phyloP scores from a whole-genome alignment of 2,329 filamentous ascomycete genomes.

The Microsporum audouinii region DNA sequence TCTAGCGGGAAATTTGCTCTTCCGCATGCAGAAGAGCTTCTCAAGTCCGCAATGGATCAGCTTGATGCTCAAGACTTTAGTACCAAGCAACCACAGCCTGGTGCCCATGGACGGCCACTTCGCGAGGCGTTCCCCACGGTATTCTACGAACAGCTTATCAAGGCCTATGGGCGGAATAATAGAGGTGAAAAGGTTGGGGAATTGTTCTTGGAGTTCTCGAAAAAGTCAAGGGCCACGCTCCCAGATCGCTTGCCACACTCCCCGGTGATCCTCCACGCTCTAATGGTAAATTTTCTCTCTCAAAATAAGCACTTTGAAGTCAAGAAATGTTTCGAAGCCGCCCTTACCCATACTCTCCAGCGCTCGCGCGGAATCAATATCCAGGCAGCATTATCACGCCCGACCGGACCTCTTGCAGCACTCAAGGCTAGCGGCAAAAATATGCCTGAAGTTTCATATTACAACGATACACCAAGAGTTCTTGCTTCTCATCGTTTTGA shows the following conservation, averaged over 20 bases:
- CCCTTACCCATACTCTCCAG: conserved; percentile 43
- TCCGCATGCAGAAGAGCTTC: conserved; percentile 26
- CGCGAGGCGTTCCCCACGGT: conserved; percentile 37
- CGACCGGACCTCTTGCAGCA: neutral
- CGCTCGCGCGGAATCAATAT: conserved; percentile 24
- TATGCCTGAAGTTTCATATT: neutral
- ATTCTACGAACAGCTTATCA: conserved; percentile 47
- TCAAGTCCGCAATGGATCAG: conserved; percentile 29
- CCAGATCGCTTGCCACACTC: conserved; percentile 30
- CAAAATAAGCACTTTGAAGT: conserved; percentile 50
- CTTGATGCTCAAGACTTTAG: conserved; percentile 33
- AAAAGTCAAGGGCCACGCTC: conserved; percentile 11
- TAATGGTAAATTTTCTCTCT: conserved; percentile 55
- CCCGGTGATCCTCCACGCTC: conserved; percentile 46
- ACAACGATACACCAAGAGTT: conserved; percentile 14
- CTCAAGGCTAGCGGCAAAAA: neutral
- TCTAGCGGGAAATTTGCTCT: conserved; percentile 16
- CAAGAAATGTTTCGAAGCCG: conserved; percentile 54
- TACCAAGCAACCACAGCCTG: conserved; percentile 32
- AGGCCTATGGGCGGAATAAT: conserved; percentile 40
- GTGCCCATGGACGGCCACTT: conserved; percentile 23
- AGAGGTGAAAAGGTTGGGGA: conserved; percentile 41
- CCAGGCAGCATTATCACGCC: neutral
- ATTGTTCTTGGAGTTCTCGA: conserved; percentile 45
- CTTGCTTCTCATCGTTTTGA: conserved; percentile 37